phyloP scores from a whole-genome alignment of 2,329 filamentous ascomycete species.

The Pleurostoma richardsiae region DNA sequence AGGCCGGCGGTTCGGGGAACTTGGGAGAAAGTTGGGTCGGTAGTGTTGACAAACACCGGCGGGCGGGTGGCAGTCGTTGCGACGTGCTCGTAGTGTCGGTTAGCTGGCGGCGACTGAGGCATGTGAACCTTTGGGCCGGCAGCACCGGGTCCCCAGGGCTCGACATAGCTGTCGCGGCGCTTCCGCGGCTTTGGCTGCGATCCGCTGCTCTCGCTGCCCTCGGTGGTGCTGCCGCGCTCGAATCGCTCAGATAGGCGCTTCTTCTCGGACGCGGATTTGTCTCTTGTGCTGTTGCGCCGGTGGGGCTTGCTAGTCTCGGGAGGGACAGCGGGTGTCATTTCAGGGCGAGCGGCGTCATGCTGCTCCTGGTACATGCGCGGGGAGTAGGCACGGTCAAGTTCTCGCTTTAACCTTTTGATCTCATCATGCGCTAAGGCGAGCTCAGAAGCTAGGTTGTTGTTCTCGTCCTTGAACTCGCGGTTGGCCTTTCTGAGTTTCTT shows the following conservation, averaged over 20 bases:
- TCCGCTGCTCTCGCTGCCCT: conserved; percentile 17
- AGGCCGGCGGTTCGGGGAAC: conserved; percentile 6
- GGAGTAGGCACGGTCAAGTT: too few species aligned
- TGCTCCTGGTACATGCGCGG: too few species aligned
- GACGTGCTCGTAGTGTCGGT: conserved; percentile 3
- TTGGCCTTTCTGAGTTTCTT: conserved; percentile 13
- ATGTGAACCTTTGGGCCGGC: neutral
- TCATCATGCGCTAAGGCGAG: too few species aligned
- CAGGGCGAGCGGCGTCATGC: too few species aligned
- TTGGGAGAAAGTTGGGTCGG: conserved; percentile 3
- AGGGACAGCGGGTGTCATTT: neutral
- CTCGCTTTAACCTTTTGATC: too few species aligned
- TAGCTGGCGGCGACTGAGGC: neutral
- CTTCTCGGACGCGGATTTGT: conserved; percentile 16
- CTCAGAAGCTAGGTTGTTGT: conserved; percentile 6
- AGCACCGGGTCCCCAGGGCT: conserved; percentile 2
- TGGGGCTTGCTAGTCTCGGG: conserved; percentile 16
- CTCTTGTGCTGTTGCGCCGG: conserved; percentile 18
- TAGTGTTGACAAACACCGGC: neutral
- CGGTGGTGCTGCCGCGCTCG: conserved; percentile 17
- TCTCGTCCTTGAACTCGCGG: conserved; percentile 9
- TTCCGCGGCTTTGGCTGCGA: conserved; percentile 3
- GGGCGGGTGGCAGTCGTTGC: conserved; percentile 2
- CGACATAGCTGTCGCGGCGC: conserved; percentile 3
- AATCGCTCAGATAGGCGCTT: conserved; percentile 24